Evolutionary conservation across 495 filamentous ascomycete species (phyloP).

Genomic region (Penicillium chermesinum): DNA sequence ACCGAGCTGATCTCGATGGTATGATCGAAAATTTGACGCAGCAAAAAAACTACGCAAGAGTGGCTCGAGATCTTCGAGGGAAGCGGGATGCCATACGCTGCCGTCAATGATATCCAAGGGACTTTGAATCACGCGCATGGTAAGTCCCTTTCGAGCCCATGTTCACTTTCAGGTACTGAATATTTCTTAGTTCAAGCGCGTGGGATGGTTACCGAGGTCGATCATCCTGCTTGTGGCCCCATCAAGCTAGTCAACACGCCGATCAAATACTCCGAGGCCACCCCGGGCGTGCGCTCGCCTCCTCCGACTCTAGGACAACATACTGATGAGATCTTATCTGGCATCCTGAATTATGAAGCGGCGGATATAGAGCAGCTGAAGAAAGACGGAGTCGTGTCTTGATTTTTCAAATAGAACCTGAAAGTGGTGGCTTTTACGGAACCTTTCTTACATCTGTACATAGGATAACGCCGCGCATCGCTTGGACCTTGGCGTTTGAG

Average conservation of each 20-base stretch:
- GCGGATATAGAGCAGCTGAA: conserved; percentile 59
- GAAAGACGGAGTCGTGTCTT: conserved; percentile 65
- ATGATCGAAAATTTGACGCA: conserved; percentile 69
- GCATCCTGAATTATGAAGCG: conserved; percentile 58
- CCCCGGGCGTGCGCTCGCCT: conserved; percentile 68
- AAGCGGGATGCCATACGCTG: conserved; percentile 89
- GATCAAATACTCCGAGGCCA: conserved; percentile 84
- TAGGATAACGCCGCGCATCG: neutral
- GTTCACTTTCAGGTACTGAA: neutral
- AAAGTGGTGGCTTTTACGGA: too few species aligned
- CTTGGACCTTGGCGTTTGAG: too few species aligned
- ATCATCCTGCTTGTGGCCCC: conserved; percentile 75
- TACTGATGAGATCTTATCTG: conserved; percentile 75
- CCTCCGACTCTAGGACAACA: conserved; percentile 90
- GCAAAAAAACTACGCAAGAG: conserved; percentile 76
- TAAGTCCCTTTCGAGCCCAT: conserved; percentile 22
- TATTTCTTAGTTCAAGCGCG: conserved; percentile 61
- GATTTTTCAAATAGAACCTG: neutral
- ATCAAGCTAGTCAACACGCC: conserved; percentile 94
- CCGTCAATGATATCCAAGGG: conserved; percentile 84
- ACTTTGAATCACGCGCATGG: conserved; percentile 81
- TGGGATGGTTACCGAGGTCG: conserved; percentile 80
- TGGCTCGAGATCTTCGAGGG: conserved; percentile 88
- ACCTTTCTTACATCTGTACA: neutral
- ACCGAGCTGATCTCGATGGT: conserved; percentile 69